Evolutionary conservation across 164 flowering plant species (phyloP), one percentile per base, ranked within the genome.

Genomic region (Cinnamomum micranthum): DNA sequence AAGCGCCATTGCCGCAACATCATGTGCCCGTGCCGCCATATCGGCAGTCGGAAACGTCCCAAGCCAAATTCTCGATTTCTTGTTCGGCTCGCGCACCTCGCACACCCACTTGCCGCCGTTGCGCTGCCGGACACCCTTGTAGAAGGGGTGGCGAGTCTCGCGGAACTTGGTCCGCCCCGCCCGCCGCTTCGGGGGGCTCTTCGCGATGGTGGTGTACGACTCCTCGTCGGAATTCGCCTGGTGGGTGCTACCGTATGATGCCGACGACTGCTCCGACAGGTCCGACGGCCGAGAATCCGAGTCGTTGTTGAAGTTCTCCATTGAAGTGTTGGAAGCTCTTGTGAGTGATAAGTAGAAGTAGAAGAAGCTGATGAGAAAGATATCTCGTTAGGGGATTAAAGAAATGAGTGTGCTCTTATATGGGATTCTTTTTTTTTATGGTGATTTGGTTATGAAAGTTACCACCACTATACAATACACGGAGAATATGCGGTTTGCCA

Each of bases 11-110:
- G 91, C 90, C 11, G 89, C 92, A 55, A 87, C 94, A 70, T 92
- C 93, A 51, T 90, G 90, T 0, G 92, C 92, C 13, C 91, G 79
- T 1, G 92, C 93, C 2, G 97, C 91, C 92, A 90, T 92, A 70
- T 88, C 91, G 0, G 83, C 81, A 0, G 88, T 86, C 1, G 84
- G 84, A 55, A 82, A 89, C 2, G 92, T 92, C 20, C 94, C 93
- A 0, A 92, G 83, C 93, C 93, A 92, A 1, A 89, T 86, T 70
- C 93, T 76, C 0, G 90, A 72, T 73, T 85, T 86, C 83, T 84
- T 89, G 73, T 86, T 81, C 7, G 97, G 94, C 79, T 88, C 91
- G 9, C 96, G 81, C 12, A 91, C 82, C 68, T 91, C 97, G 66
- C 91, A 88, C 1, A 90, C 96, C 96, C 89, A 86, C 74, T 83